A percentile compares a stretch with the other conserved stretches of the same genome.
phyloP scores from a whole-genome alignment of 495 filamentous ascomycete genomes.

The Penicillium maclennaniae region DNA sequence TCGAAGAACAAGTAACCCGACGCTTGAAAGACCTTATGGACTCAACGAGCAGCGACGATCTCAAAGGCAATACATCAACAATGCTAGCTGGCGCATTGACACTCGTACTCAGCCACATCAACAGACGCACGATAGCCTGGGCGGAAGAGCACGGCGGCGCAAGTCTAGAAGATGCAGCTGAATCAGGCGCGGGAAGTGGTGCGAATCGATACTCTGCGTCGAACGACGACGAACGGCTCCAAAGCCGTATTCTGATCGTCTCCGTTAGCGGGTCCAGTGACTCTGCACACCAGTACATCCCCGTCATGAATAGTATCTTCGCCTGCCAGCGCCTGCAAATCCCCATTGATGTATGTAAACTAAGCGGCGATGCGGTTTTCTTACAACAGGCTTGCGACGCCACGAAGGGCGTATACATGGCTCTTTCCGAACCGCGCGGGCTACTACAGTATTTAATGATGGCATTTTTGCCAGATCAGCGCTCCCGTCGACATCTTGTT shows the following conservation, averaged over 20 bases:
- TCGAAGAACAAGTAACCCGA: conserved; percentile 72
- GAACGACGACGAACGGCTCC: conserved; percentile 45
- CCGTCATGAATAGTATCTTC: conserved; percentile 97
- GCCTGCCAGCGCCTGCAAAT: conserved; percentile 80
- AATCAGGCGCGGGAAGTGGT: conserved; percentile 24
- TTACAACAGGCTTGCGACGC: conserved; percentile 91
- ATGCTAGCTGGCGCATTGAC: conserved; percentile 90
- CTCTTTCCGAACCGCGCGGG: conserved; percentile 58
- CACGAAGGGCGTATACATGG: conserved; percentile 82
- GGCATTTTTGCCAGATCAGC: conserved; percentile 79
- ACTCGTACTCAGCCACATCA: conserved; percentile 82
- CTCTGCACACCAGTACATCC: conserved; percentile 87
- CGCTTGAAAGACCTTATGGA: conserved; percentile 67
- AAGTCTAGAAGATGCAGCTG: conserved; percentile 30
- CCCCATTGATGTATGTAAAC: conserved; percentile 84
- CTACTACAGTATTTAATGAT: conserved; percentile 93
- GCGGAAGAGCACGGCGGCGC: conserved; percentile 44
- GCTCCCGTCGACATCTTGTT: conserved; percentile 60
- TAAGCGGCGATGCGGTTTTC: conserved; percentile 85
- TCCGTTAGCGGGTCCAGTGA: conserved; percentile 78
- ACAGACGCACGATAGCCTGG: conserved; percentile 53
- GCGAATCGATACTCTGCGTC: conserved; percentile 38
- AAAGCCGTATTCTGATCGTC: conserved; percentile 86
- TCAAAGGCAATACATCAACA: conserved; percentile 62
- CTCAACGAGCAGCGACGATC: conserved; percentile 55